Conservation (phyloP, 257 asterid genomes). For the Osmanthus fragrans region DNA sequence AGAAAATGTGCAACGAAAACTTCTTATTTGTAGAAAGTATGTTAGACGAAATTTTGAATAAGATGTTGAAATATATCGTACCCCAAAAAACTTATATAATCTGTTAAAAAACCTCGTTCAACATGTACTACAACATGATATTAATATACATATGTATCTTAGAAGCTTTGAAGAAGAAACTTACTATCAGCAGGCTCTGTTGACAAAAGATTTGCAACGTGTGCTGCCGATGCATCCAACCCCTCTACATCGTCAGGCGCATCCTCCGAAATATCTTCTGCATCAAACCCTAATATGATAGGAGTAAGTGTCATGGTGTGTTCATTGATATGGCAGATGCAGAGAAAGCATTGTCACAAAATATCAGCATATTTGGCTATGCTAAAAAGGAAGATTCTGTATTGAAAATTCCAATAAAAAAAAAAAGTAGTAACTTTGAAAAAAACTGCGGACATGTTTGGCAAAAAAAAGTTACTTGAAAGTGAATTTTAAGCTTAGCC, state of each 20-base stretch:
- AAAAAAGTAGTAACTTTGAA: background rate
- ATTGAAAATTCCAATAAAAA: background rate
- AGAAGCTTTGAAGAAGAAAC: conserved; percentile 21
- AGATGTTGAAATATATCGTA: background rate
- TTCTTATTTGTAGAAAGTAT: background rate
- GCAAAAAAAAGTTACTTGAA: background rate
- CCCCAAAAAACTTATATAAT: background rate
- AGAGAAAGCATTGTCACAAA: background rate
- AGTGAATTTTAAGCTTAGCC: background rate
- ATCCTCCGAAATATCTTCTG: conserved; percentile 63
- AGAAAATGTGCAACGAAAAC: background rate
- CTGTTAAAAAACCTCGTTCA: background rate
- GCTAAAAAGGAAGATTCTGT: background rate
- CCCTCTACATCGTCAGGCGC: conserved; percentile 69
- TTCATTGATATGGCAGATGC: background rate
- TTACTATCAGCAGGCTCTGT: conserved; percentile 76
- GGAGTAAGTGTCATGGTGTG: conserved; percentile 3
- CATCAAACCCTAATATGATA: conserved; percentile 67
- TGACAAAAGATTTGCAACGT: conserved; percentile 75
- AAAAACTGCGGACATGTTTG: background rate
- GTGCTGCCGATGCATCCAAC: conserved; percentile 78
- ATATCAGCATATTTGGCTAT: background rate
- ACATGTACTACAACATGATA: background rate
- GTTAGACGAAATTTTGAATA: too few relatives aligned
- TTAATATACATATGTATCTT: background rate